Conservation (phyloP, 2,329 filamentous ascomycete species). For the Aspergillus tubingensis region DNA sequence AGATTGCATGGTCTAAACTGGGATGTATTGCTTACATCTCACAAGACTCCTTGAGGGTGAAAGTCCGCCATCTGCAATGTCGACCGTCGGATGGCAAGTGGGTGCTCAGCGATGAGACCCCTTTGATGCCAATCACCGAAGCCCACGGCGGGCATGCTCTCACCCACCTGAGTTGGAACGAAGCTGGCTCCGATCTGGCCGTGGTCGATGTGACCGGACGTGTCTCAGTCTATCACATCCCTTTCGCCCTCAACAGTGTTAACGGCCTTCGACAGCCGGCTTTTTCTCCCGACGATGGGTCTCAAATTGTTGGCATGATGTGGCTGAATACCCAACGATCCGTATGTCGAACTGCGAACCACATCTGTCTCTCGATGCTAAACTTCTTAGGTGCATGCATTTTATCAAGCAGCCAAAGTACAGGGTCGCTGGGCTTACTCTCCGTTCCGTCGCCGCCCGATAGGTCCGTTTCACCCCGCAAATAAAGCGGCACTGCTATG, state of each 20-base stretch:
- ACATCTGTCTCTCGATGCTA: neutral
- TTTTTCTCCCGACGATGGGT: slow-evolving; percentile 69
- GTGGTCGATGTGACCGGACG: slow-evolving; percentile 78
- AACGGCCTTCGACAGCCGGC: slow-evolving; percentile 63
- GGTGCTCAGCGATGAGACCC: slow-evolving; percentile 72
- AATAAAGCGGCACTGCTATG: slow-evolving; percentile 74
- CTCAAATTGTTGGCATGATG: slow-evolving; percentile 77
- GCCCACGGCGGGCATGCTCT: slow-evolving; percentile 66
- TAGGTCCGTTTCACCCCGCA: slow-evolving; percentile 68
- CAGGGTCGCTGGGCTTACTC: slow-evolving; percentile 69
- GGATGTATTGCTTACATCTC: slow-evolving; percentile 84
- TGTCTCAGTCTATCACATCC: slow-evolving; percentile 72
- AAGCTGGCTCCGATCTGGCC: slow-evolving; percentile 75
- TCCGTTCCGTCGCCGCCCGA: slow-evolving; percentile 63
- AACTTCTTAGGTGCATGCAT: slow-evolving; percentile 42
- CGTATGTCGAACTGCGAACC: slow-evolving; percentile 25
- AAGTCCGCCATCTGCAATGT: slow-evolving; percentile 72
- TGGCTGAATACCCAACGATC: slow-evolving; percentile 71
- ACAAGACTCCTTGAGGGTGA: slow-evolving; percentile 68
- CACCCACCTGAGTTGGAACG: slow-evolving; percentile 81
- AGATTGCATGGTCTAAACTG: slow-evolving; percentile 82
- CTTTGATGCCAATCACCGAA: slow-evolving; percentile 62
- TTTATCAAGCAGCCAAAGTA: slow-evolving; percentile 64
- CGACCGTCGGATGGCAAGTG: slow-evolving; percentile 70
- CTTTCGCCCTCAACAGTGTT: slow-evolving; percentile 72